Conservation (phyloP, 2,329 filamentous ascomycete genomes). For the Aspergillus sergii region DNA sequence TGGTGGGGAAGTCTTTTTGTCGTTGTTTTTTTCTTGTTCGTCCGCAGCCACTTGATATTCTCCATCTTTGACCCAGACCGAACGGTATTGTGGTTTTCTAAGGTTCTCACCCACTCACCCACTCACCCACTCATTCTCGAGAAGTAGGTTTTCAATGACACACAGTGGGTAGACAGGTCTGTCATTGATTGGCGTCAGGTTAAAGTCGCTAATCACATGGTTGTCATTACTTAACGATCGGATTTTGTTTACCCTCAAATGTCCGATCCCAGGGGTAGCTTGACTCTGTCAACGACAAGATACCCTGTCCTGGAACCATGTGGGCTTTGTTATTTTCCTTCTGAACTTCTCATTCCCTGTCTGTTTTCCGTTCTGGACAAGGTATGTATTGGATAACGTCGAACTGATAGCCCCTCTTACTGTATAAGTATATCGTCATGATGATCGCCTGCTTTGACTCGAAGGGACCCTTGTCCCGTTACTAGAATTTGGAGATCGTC, state of each 20-base stretch:
- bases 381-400: background rate
- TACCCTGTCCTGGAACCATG: background rate
- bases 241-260: conserved; percentile 1
- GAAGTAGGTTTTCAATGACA: conserved; percentile 4
- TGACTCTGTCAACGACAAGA: background rate
- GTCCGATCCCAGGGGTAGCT: conserved; percentile 4
- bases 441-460: conserved; percentile 2
- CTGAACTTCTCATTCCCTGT: background rate
- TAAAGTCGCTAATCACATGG: conserved; percentile 5
- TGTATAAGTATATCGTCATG: background rate
- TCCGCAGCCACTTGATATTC: background rate
- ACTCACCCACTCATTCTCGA: background rate
- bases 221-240: background rate
- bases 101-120: conserved; percentile 3
- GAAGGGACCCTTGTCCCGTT: background rate
- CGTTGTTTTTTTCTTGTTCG: background rate
- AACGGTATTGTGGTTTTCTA: conserved; percentile 7
- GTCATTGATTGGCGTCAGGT: background rate
- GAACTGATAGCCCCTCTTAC: background rate
- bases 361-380: background rate
- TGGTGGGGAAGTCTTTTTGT: background rate
- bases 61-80: background rate
- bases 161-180: conserved; percentile 1
- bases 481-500: background rate
- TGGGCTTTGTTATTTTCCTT: background rate